Percentiles rank a stretch among this genome's conserved stretches.
Evolutionary conservation across 371 early-diverging fungal species (phyloP).

Genomic region (Mortierella polycephala): DNA sequence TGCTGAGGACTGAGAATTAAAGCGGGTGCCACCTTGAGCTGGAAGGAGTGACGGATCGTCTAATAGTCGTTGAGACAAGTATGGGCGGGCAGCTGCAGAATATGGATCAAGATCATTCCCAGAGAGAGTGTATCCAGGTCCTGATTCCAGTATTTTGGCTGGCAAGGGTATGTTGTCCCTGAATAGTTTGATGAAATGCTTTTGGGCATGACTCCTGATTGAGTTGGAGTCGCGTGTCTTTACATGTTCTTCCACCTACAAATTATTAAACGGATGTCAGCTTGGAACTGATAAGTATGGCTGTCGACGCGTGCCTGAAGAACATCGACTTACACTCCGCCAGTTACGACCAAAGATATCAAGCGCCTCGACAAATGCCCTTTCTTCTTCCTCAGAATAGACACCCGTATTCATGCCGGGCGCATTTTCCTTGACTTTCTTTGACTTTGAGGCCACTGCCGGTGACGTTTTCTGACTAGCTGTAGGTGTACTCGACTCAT

Average conservation of each 20-base stretch:
- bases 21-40: slow-evolving; percentile 35
- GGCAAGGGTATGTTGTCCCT: slow-evolving; percentile 85
- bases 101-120: slow-evolving; percentile 89
- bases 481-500: background rate
- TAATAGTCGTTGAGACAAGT: slow-evolving; percentile 60
- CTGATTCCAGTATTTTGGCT: slow-evolving; percentile 79
- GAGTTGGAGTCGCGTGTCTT: slow-evolving; percentile 84
- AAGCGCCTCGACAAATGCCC: slow-evolving; percentile 78
- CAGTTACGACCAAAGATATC: slow-evolving; percentile 87
- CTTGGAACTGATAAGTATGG: background rate
- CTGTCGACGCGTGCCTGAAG: background rate
- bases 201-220: slow-evolving; percentile 90
- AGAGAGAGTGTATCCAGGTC: slow-evolving; percentile 89
- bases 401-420: slow-evolving; percentile 75
- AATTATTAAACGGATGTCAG: background rate
- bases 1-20: slow-evolving; percentile 25
- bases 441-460: slow-evolving; percentile 18
- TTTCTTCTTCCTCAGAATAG: slow-evolving; percentile 84
- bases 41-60: slow-evolving; percentile 45
- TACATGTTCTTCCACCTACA: slow-evolving; percentile 75
- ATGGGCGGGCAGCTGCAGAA: slow-evolving; percentile 86
- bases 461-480: slow-evolving; percentile 1
- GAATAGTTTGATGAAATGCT: slow-evolving; percentile 89
- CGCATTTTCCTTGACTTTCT: slow-evolving; percentile 44
- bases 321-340: slow-evolving; percentile 64